These are phyloP conservation scores for Populus hybrid DNA, from an alignment of 441 rosid genomes.

Conservation along the genomic window DNA sequence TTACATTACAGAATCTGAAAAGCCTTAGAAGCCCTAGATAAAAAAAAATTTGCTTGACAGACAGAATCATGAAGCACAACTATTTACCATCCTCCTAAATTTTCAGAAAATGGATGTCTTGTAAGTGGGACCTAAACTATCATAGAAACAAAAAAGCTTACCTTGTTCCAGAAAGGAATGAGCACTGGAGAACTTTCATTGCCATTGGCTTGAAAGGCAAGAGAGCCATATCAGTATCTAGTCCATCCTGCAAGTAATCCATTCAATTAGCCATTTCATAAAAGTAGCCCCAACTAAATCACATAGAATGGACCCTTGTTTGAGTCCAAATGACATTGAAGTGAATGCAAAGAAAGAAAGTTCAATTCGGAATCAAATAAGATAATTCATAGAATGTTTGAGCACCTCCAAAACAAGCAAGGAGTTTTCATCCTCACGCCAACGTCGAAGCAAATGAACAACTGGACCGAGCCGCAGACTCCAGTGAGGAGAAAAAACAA, in stretches of 20 bases:
- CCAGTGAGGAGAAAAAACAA: slow-evolving; percentile 77
- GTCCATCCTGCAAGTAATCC: slow-evolving; percentile 46
- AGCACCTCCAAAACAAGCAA: slow-evolving; percentile 78
- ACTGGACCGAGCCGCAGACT: slow-evolving; percentile 77
- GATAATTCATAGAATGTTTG: slow-evolving; percentile 2
- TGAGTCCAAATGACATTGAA: neutral
- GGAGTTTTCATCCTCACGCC: slow-evolving; percentile 64
- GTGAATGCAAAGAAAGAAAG: neutral
- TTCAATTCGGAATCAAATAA: neutral
- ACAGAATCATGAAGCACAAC: neutral
- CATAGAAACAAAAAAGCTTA: slow-evolving; percentile 19
- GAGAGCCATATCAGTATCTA: slow-evolving; percentile 58
- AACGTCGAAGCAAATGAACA: slow-evolving; percentile 69
- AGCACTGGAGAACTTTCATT: slow-evolving; percentile 85
- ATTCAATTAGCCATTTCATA: slow-evolving; percentile 11
- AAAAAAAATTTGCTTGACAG: neutral
- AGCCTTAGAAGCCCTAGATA: neutral
- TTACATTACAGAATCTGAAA: neutral
- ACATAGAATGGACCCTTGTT: neutral
- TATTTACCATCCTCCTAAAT: neutral
- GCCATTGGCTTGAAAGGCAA: slow-evolving; percentile 67
- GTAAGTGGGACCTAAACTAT: neutral
- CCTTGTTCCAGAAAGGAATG: slow-evolving; percentile 77
- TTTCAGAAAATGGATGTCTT: neutral
- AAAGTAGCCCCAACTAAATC: slow-evolving; percentile 7